Conservation (phyloP, 257 asterid genomes). For the Salvia miltiorrhiza region DNA sequence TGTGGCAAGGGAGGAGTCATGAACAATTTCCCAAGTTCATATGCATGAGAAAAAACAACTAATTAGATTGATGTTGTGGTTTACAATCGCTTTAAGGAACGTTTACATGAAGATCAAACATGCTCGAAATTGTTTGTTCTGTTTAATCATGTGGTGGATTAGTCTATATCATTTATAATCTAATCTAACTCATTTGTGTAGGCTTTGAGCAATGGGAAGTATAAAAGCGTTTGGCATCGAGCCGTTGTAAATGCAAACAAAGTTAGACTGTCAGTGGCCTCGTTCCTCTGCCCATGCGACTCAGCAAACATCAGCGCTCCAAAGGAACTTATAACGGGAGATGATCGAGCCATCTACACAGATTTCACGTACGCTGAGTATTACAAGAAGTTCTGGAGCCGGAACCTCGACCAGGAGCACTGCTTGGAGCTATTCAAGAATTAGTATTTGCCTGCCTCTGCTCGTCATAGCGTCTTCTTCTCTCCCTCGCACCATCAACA, state of each 20-base stretch:
- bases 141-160: not conserved
- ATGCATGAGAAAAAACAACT: no score
- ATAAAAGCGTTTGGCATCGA: slow-evolving; percentile 89
- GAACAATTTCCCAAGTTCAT: no score
- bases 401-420: slow-evolving; percentile 74
- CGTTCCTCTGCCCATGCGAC: slow-evolving; percentile 84
- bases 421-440: slow-evolving; percentile 76
- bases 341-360: slow-evolving; percentile 38
- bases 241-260: slow-evolving; percentile 68
- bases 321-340: slow-evolving; percentile 38
- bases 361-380: slow-evolving; percentile 77
- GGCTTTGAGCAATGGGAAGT: slow-evolving; percentile 84
- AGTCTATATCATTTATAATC: not conserved
- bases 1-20: no score
- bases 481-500: not conserved
- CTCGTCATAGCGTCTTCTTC: no score
- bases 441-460: slow-evolving; percentile 14
- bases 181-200: slow-evolving; percentile 5
- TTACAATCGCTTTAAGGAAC: not conserved
- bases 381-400: slow-evolving; percentile 85
- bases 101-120: not conserved
- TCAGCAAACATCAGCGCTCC: slow-evolving; percentile 67
- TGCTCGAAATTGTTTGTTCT: not conserved
- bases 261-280: slow-evolving; percentile 75
- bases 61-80: no score